A percentile compares a stretch with the other conserved stretches of the same genome.
These are phyloP conservation scores for Melaleuca alternifolia DNA, from an alignment of 345 rosid genomes.

Conservation along the genomic window DNA sequence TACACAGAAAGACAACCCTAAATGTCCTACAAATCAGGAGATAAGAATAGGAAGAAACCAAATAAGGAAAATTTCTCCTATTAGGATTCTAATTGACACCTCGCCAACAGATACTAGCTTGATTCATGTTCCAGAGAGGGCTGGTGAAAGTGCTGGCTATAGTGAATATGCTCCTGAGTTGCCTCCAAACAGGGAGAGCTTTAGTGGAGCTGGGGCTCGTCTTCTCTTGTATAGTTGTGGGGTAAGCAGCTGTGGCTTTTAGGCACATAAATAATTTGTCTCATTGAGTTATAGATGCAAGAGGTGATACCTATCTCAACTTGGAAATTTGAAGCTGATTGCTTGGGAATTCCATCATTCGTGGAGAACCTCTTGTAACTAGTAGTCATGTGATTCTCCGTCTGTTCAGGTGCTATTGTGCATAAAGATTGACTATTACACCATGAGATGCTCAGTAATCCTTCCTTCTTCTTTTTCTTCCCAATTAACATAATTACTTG, in stretches of 20 bases:
- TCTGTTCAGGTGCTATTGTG: not conserved
- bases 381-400: not conserved
- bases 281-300: not conserved
- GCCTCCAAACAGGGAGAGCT: conserved; percentile 15
- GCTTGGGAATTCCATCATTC: not conserved
- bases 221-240: conserved; percentile 55
- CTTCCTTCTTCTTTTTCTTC: not conserved
- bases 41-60: too few species aligned
- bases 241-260: conserved; percentile 26
- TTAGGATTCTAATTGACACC: too few species aligned
- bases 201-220: conserved; percentile 15
- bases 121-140: conserved; percentile 16
- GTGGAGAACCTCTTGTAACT: not conserved
- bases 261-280: not conserved
- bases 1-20: too few species aligned
- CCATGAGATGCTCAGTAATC: not conserved
- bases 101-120: conserved; percentile 16
- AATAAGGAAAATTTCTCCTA: too few species aligned
- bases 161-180: conserved; percentile 16
- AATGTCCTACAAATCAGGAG: too few species aligned
- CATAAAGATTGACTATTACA: not conserved
- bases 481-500: not conserved
- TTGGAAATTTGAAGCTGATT: not conserved
- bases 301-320: not conserved
- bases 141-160: conserved; percentile 11